A percentile compares a stretch with the other conserved stretches of the same genome.
phyloP scores from a whole-genome alignment of 2,329 filamentous ascomycete genomes.

The Cercospora sp. region DNA sequence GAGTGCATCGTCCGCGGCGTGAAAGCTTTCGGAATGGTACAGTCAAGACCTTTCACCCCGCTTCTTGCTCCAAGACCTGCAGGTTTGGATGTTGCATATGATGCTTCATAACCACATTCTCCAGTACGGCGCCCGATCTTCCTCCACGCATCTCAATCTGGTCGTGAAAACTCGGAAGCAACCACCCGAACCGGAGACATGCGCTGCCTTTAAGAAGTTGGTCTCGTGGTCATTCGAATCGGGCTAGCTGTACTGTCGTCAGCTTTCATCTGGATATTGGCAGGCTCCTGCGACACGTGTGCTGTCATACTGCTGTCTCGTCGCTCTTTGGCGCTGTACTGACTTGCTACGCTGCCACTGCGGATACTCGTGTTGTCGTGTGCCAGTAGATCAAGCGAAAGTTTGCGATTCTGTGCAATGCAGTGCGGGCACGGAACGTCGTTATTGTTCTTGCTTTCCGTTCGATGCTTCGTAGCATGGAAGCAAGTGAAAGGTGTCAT shows the following conservation, averaged over 20 bases:
- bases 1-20: background rate
- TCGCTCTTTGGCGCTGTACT: slow-evolving; percentile 6
- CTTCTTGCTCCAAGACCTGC: background rate
- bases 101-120: background rate
- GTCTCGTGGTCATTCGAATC: background rate
- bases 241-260: background rate
- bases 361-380: slow-evolving; percentile 1
- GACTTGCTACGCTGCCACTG: background rate
- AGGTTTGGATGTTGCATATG: background rate
- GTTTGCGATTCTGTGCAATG: slow-evolving; percentile 8
- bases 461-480: slow-evolving; percentile 6
- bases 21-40: background rate
- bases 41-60: background rate
- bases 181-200: background rate
- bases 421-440: slow-evolving; percentile 23
- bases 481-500: slow-evolving; percentile 20
- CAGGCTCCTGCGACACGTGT: background rate
- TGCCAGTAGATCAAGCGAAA: slow-evolving; percentile 2
- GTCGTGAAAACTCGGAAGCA: background rate
- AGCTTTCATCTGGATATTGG: background rate
- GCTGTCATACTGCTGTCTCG: slow-evolving; percentile 6
- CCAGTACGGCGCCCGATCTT: background rate
- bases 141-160: background rate
- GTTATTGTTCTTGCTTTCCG: background rate
- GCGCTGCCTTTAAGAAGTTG: background rate